Conservation (phyloP, 192 early-diverging fungal genomes). For the Radiomyces spectabilis region DNA sequence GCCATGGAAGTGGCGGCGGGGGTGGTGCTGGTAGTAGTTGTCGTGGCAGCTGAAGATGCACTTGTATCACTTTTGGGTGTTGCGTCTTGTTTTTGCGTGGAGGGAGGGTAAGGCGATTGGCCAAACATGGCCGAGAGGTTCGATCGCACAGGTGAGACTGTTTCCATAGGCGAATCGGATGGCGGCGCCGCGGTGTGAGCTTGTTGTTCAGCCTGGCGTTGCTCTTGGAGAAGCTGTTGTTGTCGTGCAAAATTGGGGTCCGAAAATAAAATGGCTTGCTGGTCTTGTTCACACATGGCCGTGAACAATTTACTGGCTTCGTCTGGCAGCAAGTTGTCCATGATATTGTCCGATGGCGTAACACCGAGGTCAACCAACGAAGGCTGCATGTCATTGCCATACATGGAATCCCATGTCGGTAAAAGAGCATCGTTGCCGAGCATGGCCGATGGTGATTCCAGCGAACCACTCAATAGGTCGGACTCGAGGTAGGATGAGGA, state of each 20-base stretch:
- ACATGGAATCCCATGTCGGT: too few species aligned
- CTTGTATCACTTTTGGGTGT: background rate
- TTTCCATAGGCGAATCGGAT: too few species aligned
- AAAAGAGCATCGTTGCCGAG: too few species aligned
- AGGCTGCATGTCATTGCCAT: too few species aligned
- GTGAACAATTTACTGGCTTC: too few species aligned
- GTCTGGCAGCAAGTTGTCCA: too few species aligned
- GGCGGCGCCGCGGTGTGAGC: background rate
- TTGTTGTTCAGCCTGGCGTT: background rate
- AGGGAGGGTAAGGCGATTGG: background rate
- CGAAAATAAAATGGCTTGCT: background rate
- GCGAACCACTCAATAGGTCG: too few species aligned
- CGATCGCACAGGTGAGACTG: background rate
- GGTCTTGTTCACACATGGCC: background rate
- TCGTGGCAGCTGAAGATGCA: background rate
- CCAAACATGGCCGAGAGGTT: constrained; percentile 4
- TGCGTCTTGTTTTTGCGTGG: background rate
- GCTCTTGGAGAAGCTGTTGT: constrained; percentile 1
- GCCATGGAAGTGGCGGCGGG: too few species aligned
- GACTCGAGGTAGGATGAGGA: too few species aligned
- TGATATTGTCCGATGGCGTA: too few species aligned
- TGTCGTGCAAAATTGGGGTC: background rate
- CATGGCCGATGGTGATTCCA: too few species aligned
- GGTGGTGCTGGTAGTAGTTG: background rate
- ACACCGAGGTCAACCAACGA: too few species aligned